These are phyloP conservation scores for Botrytis cinerea DNA, from an alignment of 2,329 filamentous ascomycete genomes.

Conservation along the genomic window DNA sequence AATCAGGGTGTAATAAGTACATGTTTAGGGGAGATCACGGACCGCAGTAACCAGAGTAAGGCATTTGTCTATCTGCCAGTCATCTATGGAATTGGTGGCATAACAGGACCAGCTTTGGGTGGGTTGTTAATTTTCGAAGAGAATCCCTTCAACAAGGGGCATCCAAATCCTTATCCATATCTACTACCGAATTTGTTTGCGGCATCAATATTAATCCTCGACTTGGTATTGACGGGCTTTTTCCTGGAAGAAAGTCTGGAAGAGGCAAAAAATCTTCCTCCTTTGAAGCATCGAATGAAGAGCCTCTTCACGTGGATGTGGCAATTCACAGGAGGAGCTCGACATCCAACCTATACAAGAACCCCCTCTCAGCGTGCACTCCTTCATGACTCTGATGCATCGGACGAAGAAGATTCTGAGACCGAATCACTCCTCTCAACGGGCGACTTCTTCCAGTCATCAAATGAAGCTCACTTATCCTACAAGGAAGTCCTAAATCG, in stretches of 20 bases:
- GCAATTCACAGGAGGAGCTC: conserved; percentile 63
- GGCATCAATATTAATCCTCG: conserved; percentile 68
- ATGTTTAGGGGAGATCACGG: conserved; percentile 91
- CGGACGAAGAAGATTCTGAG: conserved; percentile 46
- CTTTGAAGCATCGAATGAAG: conserved; percentile 57
- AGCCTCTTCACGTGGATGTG: conserved; percentile 68
- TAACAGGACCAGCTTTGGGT: conserved; percentile 89
- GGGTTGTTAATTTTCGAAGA: conserved; percentile 71
- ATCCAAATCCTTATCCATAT: conserved; percentile 71
- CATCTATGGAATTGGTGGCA: conserved; percentile 92
- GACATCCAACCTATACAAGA: conserved; percentile 60
- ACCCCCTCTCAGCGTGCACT: conserved; percentile 40
- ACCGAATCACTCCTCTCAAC: conserved; percentile 37
- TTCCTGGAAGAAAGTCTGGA: conserved; percentile 88
- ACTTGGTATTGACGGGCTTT: conserved; percentile 72
- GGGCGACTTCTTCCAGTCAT: conserved; percentile 43
- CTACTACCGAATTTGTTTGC: conserved; percentile 80
- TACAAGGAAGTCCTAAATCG: conserved; percentile 68
- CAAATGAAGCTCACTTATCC: conserved; percentile 51
- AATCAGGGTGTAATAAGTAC: conserved; percentile 95
- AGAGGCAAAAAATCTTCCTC: conserved; percentile 61
- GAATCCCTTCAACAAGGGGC: conserved; percentile 52
- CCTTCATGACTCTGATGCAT: conserved; percentile 44
- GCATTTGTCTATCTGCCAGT: conserved; percentile 95
- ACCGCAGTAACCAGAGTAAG: conserved; percentile 88